Evolutionary conservation across 768 basidiomycete genomes (phyloP).

Genomic region (Austroboletus eburneus): DNA sequence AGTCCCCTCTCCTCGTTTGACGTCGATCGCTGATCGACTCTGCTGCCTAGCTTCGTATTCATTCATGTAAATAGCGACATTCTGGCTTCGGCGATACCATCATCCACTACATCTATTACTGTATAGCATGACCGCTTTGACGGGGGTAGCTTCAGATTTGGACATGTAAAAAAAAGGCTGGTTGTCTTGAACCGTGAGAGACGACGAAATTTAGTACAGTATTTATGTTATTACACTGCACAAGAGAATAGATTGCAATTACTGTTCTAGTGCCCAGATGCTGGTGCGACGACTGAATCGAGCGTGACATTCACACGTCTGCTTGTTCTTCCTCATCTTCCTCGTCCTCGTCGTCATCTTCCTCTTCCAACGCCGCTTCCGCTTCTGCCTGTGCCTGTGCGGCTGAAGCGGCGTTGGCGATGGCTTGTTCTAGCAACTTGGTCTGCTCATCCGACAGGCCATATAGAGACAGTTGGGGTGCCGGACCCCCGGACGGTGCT

Average conservation of each 20-base stretch:
- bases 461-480: conserved; percentile 56
- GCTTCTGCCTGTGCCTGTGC: conserved; percentile 79
- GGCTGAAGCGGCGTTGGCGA: conserved; percentile 67
- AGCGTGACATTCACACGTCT: conserved; percentile 14
- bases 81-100: conserved; percentile 18
- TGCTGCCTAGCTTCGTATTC: conserved; percentile 25
- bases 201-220: conserved; percentile 19
- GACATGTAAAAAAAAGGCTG: conserved; percentile 9
- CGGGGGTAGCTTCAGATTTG: conserved; percentile 10
- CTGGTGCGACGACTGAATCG: conserved; percentile 9
- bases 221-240: conserved; percentile 24
- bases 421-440: conserved; percentile 64
- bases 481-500: conserved; percentile 4
- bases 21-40: conserved; percentile 3
- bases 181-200: conserved; percentile 2
- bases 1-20: not conserved
- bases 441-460: conserved; percentile 74
- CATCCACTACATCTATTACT: conserved; percentile 10
- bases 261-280: conserved; percentile 9
- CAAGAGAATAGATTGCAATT: conserved; percentile 22
- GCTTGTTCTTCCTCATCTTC: conserved; percentile 39
- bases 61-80: conserved; percentile 30
- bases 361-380: conserved; percentile 70
- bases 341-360: conserved; percentile 51
- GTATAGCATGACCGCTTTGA: conserved; percentile 22